Evolutionary conservation across 441 rosid genomes (phyloP), one percentile per base, ranked within the genome.

Genomic region (Corymbia calophylla): DNA sequence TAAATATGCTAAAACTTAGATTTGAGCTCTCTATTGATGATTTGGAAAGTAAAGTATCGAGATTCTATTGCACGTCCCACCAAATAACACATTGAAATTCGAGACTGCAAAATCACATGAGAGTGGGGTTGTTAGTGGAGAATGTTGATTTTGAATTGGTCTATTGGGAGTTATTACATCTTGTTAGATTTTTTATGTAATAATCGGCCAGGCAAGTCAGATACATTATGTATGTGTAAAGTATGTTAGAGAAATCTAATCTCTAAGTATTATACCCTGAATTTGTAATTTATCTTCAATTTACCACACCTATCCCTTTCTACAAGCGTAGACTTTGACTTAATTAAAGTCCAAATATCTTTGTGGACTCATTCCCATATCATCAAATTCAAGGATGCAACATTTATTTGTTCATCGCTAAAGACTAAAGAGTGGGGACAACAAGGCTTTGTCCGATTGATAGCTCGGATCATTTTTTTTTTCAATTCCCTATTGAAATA

Each of bases 1-100:
- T 32, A 70, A 21, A 1, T 70, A 19, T 3, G 27, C 0, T 3
- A 12, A 9, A 7, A 5, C 15, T 70, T 70, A 1, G 27, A 44
- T 39, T 39, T 23, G 49, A 39, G 84, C 47, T 77, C 51, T 77
- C 27, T 77, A 14, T 44, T 7, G n/a, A 77, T 77, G n/a, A 12
- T 77, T 77, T 73, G 6, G 10, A 77, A 39, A 73, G 29, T 73
- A 39, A 77, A 18, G 84, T 23, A 7, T 23, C 3, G 18, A 12
- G 7, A 44, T 44, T 39, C 44, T 25, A 8, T 44, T 39, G 9
- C 17, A 7, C 18, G 0, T 17, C 44, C 77, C 29, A 47, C 6
- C 17, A 77, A 12, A 77, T 14, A 2, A 23, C 15, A 9, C 51
- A 12, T 44, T 44, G 51, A 2, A 44, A 21, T 47, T 77, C n/a